These are phyloP conservation scores for Coemansia sp. DNA, from an alignment of 192 early-diverging fungal species.

Conservation along the genomic window DNA sequence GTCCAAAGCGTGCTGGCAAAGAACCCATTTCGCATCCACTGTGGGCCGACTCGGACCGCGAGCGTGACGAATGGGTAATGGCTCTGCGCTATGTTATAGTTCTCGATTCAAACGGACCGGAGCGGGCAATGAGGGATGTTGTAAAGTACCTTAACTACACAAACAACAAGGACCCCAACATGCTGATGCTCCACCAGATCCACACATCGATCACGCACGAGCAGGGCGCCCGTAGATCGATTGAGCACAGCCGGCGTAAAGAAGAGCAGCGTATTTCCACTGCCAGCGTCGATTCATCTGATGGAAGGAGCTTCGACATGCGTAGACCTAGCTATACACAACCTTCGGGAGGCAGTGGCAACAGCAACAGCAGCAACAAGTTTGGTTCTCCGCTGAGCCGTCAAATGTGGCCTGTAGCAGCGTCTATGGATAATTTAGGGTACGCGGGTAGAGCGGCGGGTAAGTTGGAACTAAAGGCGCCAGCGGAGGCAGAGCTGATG, in stretches of 20 bases:
- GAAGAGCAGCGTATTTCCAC: conserved; percentile 29
- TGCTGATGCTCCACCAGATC: conserved; percentile 57
- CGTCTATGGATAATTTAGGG: conserved; percentile 21
- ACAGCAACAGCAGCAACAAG: conserved; percentile 10
- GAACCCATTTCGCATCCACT: conserved; percentile 75
- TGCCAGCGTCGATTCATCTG: neutral
- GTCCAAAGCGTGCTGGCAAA: conserved; percentile 63
- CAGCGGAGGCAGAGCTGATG: neutral
- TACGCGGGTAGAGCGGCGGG: neutral
- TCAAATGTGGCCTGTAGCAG: conserved; percentile 44
- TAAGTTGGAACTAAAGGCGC: neutral
- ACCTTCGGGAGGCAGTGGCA: neutral
- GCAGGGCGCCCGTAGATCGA: conserved; percentile 47
- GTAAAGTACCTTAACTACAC: conserved; percentile 43
- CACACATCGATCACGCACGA: conserved; percentile 55
- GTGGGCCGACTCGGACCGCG: conserved; percentile 84
- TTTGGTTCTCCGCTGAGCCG: conserved; percentile 45
- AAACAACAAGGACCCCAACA: conserved; percentile 38
- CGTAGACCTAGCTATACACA: neutral
- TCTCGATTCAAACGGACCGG: conserved; percentile 45
- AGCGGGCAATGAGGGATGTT: conserved; percentile 53
- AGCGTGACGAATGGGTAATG: conserved; percentile 91
- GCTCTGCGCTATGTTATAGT: conserved; percentile 65
- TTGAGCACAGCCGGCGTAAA: conserved; percentile 37
- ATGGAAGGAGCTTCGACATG: neutral